Evolutionary conservation across 352 stramenopile genomes (phyloP).

Genomic region (Phytophthora rubi): DNA sequence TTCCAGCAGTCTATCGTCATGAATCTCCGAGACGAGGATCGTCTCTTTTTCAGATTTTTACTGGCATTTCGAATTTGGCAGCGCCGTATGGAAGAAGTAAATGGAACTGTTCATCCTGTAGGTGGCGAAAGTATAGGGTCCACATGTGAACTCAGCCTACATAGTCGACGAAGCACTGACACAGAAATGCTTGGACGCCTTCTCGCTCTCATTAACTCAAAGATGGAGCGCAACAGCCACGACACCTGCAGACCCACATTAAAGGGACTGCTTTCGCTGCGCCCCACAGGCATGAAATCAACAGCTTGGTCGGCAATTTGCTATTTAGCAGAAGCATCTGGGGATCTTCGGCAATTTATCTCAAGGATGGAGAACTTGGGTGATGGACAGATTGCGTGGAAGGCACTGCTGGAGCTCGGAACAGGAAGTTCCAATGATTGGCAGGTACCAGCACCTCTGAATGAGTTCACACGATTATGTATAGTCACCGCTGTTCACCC

Average conservation of each 20-base stretch:
- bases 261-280: constrained; percentile 34
- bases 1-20: constrained; percentile 27
- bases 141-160: not conserved
- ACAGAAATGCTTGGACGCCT: constrained; percentile 22
- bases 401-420: constrained; percentile 21
- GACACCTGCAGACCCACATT: constrained; percentile 11
- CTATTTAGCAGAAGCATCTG: constrained; percentile 38
- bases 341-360: constrained; percentile 38
- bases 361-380: constrained; percentile 20
- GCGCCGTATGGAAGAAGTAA: constrained; percentile 24
- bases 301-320: constrained; percentile 38
- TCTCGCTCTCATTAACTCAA: constrained; percentile 10
- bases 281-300: constrained; percentile 22
- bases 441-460: constrained; percentile 13
- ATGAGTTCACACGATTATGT: constrained; percentile 38
- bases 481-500: constrained; percentile 31
- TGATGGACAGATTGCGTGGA: constrained; percentile 25
- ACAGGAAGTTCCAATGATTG: constrained; percentile 16
- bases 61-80: constrained; percentile 46
- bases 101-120: not conserved
- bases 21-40: constrained; percentile 41
- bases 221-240: not conserved
- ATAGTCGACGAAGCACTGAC: not conserved
- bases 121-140: not conserved
- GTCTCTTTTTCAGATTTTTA: constrained; percentile 46